A percentile compares a stretch with the other conserved stretches of the same genome.
Evolutionary conservation across 352 stramenopile species (phyloP).

Genomic region (Saprolegnia parasitica): DNA sequence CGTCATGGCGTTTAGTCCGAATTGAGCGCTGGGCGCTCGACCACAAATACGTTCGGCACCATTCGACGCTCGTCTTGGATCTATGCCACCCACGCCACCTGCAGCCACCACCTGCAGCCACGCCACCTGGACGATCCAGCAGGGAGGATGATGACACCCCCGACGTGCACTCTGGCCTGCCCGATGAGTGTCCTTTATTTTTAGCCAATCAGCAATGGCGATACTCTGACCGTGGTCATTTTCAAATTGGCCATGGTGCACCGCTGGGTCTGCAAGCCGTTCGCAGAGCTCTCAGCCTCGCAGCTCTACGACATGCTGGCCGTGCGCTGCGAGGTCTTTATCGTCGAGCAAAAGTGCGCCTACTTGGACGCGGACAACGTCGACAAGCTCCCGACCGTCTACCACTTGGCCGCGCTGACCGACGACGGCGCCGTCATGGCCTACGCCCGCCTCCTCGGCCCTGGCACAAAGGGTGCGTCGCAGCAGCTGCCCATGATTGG

Average conservation of each 20-base stretch:
- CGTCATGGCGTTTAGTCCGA: too few species aligned
- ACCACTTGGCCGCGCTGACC: not conserved
- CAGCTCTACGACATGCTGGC: conserved; percentile 16
- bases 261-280: conserved; percentile 15
- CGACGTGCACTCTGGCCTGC: too few species aligned
- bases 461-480: conserved; percentile 7
- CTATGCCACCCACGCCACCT: too few species aligned
- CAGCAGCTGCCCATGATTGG: conserved; percentile 24
- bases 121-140: too few species aligned
- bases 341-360: conserved; percentile 23
- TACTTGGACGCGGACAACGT: conserved; percentile 16
- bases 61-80: too few species aligned
- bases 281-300: conserved; percentile 4
- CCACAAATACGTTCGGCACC: too few species aligned
- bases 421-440: not conserved
- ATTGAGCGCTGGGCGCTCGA: too few species aligned
- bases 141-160: too few species aligned
- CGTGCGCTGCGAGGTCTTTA: conserved; percentile 17
- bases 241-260: not conserved
- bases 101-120: too few species aligned
- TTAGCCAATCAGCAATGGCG: not conserved
- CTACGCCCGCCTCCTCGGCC: conserved; percentile 16
- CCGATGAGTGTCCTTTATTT: not conserved
- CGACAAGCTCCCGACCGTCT: conserved; percentile 13
- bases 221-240: not conserved